Evolutionary conservation across 495 filamentous ascomycete genomes (phyloP).

Genomic region (Durotheca rogersii): DNA sequence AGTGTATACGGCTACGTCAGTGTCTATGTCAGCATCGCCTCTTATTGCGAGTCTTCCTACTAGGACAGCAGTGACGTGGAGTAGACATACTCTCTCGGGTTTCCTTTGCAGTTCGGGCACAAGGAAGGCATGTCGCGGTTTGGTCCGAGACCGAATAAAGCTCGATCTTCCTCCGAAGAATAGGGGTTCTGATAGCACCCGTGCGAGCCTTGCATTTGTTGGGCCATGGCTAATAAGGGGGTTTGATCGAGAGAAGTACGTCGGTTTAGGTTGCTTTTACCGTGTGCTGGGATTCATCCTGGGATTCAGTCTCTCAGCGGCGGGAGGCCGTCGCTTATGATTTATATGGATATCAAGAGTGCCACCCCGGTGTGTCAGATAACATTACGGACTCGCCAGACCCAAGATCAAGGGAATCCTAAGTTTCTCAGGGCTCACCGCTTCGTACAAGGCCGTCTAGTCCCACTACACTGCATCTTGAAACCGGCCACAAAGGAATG

Average conservation of each 20-base stretch:
- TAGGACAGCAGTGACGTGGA: neutral
- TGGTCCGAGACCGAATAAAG: conserved; percentile 19
- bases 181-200: conserved; percentile 15
- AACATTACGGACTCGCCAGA: neutral
- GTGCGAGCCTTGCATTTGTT: conserved; percentile 14
- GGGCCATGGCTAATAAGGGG: conserved; percentile 6
- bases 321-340: neutral
- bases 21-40: conserved; percentile 1
- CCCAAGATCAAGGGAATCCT: conserved; percentile 1
- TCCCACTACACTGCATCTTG: conserved; percentile 16
- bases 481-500: conserved; percentile 10
- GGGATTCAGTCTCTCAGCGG: neutral
- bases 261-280: neutral
- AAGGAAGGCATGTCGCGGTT: conserved; percentile 28
- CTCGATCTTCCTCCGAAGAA: conserved; percentile 20
- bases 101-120: conserved; percentile 27
- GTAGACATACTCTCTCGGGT: conserved; percentile 23
- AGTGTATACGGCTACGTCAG: conserved; percentile 16
- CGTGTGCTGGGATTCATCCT: neutral
- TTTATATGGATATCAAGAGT: conserved; percentile 3
- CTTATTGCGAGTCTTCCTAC: neutral
- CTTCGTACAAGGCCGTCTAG: neutral
- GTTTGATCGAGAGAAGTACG: neutral
- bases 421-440: conserved; percentile 16
- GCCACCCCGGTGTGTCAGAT: neutral